Evolutionary conservation across 2,329 filamentous ascomycete species (phyloP).

Genomic region (Fusarium nygamai): DNA sequence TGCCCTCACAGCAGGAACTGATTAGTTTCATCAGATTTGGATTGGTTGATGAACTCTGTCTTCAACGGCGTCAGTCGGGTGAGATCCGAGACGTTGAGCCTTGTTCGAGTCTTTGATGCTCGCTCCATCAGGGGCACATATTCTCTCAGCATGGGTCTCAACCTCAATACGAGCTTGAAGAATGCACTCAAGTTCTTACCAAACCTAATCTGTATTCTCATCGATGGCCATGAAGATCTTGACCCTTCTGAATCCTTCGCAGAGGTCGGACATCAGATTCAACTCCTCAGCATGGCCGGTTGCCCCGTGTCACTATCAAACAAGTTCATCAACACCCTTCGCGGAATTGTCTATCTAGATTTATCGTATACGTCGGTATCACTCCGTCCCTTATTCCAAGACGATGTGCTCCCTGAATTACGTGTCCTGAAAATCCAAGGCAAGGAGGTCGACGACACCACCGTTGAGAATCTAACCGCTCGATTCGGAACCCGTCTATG

Average conservation of each 20-base stretch:
- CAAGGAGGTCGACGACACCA: slow-evolving; percentile 57
- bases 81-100: slow-evolving; percentile 51
- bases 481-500: slow-evolving; percentile 58
- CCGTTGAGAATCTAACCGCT: slow-evolving; percentile 42
- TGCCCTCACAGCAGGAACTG: background rate
- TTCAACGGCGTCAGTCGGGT: slow-evolving; percentile 49
- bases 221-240: slow-evolving; percentile 59
- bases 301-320: slow-evolving; percentile 53
- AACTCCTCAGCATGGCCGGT: slow-evolving; percentile 57
- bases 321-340: slow-evolving; percentile 54
- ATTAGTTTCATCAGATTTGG: slow-evolving; percentile 52
- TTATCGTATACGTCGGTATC: slow-evolving; percentile 61
- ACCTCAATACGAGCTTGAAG: slow-evolving; percentile 52
- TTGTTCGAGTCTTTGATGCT: slow-evolving; percentile 61
- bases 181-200: slow-evolving; percentile 54
- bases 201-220: slow-evolving; percentile 56
- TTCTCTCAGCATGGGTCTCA: slow-evolving; percentile 52
- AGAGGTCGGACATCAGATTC: slow-evolving; percentile 17
- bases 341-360: slow-evolving; percentile 62
- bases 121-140: slow-evolving; percentile 54
- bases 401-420: slow-evolving; percentile 55
- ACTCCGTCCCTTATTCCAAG: slow-evolving; percentile 49
- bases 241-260: slow-evolving; percentile 52
- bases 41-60: slow-evolving; percentile 61
- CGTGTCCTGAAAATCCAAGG: slow-evolving; percentile 62